Evolutionary conservation across 306 rosid genomes (phyloP).

Genomic region (Pyrus pyrifolia): DNA sequence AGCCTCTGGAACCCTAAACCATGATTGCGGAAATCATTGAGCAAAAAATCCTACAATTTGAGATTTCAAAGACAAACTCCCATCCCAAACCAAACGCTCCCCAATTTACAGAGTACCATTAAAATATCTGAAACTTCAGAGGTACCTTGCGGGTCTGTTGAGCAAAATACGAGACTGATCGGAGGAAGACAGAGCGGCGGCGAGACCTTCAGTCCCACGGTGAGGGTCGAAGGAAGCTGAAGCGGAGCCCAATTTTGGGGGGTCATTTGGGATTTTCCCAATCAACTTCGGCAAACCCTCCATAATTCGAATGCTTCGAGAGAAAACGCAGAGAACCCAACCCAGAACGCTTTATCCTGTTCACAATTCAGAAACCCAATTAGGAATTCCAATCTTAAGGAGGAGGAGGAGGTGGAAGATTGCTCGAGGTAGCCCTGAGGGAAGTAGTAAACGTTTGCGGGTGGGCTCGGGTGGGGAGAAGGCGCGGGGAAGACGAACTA

Average conservation of each 20-base stretch:
- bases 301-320: conserved; percentile 20
- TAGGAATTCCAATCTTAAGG: background rate
- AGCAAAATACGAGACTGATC: conserved; percentile 35
- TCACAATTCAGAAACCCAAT: background rate
- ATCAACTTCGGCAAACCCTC: conserved; percentile 26
- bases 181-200: conserved; percentile 27
- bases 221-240: conserved; percentile 6
- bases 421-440: too few relatives aligned
- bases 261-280: conserved; percentile 26
- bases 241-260: conserved; percentile 1
- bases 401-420: background rate
- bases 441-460: too few relatives aligned
- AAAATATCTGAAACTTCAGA: background rate
- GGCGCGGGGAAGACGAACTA: too few relatives aligned
- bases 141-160: conserved; percentile 42
- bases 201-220: conserved; percentile 14
- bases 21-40: background rate
- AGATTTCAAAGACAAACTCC: background rate
- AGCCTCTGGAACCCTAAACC: background rate
- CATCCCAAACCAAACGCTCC: background rate
- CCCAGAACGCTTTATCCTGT: background rate
- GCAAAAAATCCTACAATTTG: background rate
- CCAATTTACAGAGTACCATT: background rate
- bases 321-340: background rate
- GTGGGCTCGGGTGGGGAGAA: too few relatives aligned